phyloP scores from a whole-genome alignment of 2,329 filamentous ascomycete species.

The Exophiala bonariae region DNA sequence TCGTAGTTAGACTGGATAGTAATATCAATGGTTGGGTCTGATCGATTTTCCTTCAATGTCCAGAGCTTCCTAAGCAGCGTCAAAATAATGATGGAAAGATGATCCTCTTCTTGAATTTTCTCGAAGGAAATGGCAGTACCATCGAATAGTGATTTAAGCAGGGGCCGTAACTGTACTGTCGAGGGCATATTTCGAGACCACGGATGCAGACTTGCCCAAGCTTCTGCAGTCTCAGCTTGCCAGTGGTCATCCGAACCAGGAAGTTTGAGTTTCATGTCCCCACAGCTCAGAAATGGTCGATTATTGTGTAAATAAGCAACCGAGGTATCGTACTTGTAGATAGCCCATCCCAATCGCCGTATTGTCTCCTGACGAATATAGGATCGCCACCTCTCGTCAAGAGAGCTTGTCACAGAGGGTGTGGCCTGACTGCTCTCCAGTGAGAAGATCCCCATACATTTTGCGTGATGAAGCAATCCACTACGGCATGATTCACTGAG shows the following conservation, averaged over 20 bases:
- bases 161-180: background rate
- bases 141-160: background rate
- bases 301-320: slow-evolving; percentile 2
- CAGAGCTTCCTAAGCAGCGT: slow-evolving; percentile 1
- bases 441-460: slow-evolving; percentile 4
- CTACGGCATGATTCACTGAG: slow-evolving; percentile 1
- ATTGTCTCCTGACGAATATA: slow-evolving; percentile 5
- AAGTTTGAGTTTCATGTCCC: slow-evolving; percentile 1
- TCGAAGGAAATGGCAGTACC: background rate
- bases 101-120: background rate
- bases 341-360: slow-evolving; percentile 8
- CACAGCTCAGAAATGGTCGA: slow-evolving; percentile 2
- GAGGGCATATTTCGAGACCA: background rate
- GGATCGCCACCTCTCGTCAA: background rate
- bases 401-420: background rate
- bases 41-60: background rate
- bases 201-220: slow-evolving; percentile 5
- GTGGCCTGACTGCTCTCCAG: background rate
- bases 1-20: too few species aligned
- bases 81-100: background rate
- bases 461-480: slow-evolving; percentile 5
- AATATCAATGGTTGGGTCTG: too few species aligned
- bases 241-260: background rate
- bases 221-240: slow-evolving; percentile 1
- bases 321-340: slow-evolving; percentile 11